Evolutionary conservation across 2,329 filamentous ascomycete genomes (phyloP), one percentile per base, ranked within the genome.

Genomic region (Hyphodiscus sp.): DNA sequence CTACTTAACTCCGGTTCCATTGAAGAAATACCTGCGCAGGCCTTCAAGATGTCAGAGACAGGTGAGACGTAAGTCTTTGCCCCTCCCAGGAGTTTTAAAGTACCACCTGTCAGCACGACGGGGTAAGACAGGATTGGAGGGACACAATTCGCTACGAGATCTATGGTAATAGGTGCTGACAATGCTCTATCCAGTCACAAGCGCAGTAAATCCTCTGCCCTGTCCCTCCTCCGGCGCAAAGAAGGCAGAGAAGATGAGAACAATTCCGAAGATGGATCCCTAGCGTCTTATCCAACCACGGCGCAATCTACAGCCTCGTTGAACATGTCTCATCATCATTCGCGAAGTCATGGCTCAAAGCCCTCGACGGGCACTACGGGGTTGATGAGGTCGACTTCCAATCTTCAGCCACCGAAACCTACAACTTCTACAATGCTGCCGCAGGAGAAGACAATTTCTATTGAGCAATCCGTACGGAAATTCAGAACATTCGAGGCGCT

Each of bases 401-500:
- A 60, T 49, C 16, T 61, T 10, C 53, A 60, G 10, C 29, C 51
- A 11, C 42, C 61, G 5, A 54, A 53, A 57, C 52, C 52, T 20
- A 56, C 58, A 51, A 49, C 60, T 20, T 19, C 54, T 19, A 50
- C 56, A 41, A 15, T 54, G 20, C 49, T 59, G 3, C 20, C 48
- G 18, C 60, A 56, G 30, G 67, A 68, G 18, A 68, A 67, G 30
- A 55, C 61, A 3, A 56, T 74, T 58, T 84, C 82, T 20, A 87
- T 99, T 54, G 91, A 99, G 68, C 91, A 96, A 70, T 96, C 92
- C 0, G 90, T 99, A 50, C 84, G 87, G 67, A 91, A 95, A 61
- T 99, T 99, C 71, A 85, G 91, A 61, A 83, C 96, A 46, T 96
- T 97, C 67, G 94, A 97, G 73, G 87, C 91, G 43, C 76, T 99